Percentiles rank a stretch among this genome's conserved stretches.
Conservation (phyloP, 495 filamentous ascomycete genomes). For the Xanthoparmelia taractica region DNA sequence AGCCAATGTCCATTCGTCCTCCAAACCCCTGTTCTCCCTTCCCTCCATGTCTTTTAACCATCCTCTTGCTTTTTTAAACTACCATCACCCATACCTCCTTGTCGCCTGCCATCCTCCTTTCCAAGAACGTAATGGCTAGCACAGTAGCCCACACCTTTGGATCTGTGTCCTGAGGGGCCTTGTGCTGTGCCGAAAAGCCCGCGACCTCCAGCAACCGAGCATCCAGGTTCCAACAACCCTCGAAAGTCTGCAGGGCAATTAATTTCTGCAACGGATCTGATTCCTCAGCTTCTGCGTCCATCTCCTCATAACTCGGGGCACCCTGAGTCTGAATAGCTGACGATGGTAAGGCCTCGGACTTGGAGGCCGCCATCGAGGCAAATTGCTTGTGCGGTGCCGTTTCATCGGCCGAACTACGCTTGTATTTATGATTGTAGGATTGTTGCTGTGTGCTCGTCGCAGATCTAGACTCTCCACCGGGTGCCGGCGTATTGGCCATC, state of each 20-base stretch:
- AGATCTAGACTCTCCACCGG: too few relatives aligned
- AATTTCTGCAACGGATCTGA: conserved; percentile 23
- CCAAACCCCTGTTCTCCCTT: too few relatives aligned
- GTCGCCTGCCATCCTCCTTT: conserved; percentile 32
- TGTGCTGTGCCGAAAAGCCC: not conserved
- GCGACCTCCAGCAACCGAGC: not conserved
- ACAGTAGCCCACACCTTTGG: conserved; percentile 37
- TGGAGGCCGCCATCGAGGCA: conserved; percentile 10
- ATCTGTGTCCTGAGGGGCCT: conserved; percentile 4
- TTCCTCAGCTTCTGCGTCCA: not conserved
- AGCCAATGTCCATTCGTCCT: conserved; percentile 9
- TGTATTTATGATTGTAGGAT: too few relatives aligned
- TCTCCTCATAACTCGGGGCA: not conserved
- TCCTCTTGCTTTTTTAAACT: conserved; percentile 31
- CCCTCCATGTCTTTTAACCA: conserved; percentile 25
- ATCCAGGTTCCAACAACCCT: conserved; percentile 39
- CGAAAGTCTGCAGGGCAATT: conserved; percentile 44
- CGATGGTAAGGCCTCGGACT: not conserved
- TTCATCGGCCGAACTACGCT: too few relatives aligned
- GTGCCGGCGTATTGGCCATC: too few relatives aligned
- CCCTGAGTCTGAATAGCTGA: not conserved
- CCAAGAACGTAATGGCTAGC: conserved; percentile 43
- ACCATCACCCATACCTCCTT: conserved; percentile 50
- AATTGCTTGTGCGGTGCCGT: too few relatives aligned
- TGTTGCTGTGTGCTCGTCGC: too few relatives aligned